Percentiles rank a stretch among this genome's conserved stretches.
phyloP scores from a whole-genome alignment of 768 basidiomycete genomes.

The Rhodotorula graminis region DNA sequence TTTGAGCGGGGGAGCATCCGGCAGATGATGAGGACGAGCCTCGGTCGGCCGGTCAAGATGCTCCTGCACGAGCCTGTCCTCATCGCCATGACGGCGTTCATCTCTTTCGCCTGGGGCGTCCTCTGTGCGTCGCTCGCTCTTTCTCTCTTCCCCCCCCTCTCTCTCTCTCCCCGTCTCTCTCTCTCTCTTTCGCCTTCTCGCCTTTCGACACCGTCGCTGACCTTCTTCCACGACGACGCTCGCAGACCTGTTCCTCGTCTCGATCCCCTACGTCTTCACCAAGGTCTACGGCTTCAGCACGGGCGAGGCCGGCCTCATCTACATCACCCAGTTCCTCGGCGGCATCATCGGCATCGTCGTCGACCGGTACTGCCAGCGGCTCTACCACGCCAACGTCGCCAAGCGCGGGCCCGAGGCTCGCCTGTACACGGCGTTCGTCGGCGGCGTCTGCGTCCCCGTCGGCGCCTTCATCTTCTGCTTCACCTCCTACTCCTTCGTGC shows the following conservation, averaged over 20 bases:
- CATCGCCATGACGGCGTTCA: not conserved
- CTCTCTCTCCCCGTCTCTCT: not conserved
- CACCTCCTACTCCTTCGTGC: slow-evolving; percentile 41
- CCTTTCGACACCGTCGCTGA: not conserved
- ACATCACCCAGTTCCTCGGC: slow-evolving; percentile 22
- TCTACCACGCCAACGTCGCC: slow-evolving; percentile 25
- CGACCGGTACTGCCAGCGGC: slow-evolving; percentile 16
- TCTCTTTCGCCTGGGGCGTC: slow-evolving; percentile 48
- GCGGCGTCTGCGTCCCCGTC: slow-evolving; percentile 21
- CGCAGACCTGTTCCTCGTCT: slow-evolving; percentile 61
- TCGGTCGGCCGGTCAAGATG: slow-evolving; percentile 37
- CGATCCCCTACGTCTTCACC: slow-evolving; percentile 41
- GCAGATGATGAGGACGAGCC: slow-evolving; percentile 62
- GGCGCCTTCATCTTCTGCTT: slow-evolving; percentile 49
- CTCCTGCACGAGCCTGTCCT: not conserved
- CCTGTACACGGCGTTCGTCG: slow-evolving; percentile 24
- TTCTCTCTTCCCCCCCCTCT: no score
- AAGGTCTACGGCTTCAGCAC: slow-evolving; percentile 24
- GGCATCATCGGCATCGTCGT: not conserved
- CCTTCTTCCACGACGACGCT: slow-evolving; percentile 52
- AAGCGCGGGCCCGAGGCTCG: slow-evolving; percentile 32
- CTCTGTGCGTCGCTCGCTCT: not conserved
- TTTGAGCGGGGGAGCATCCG: slow-evolving; percentile 58
- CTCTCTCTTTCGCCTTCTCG: not conserved
- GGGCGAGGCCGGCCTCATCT: slow-evolving; percentile 24